Evolutionary conservation across 768 basidiomycete species (phyloP).

Genomic region (Termitomyces sp.): DNA sequence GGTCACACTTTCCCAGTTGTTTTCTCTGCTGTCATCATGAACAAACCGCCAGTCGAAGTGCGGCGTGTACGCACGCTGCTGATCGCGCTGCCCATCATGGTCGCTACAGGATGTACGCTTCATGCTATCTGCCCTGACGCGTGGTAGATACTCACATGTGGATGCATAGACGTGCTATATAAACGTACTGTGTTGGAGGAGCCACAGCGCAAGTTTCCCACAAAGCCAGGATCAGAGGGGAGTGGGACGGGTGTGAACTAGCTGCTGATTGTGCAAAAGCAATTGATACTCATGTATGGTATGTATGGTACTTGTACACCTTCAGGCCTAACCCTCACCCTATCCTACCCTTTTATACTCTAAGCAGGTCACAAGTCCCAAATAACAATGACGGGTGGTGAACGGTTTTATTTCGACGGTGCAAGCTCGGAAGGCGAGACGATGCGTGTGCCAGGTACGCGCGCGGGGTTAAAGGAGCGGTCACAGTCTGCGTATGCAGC

Average conservation of each 20-base stretch:
- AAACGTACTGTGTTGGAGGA: not conserved
- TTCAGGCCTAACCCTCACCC: not conserved
- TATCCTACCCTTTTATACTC: not conserved
- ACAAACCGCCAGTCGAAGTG: not conserved
- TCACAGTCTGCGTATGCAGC: conserved; percentile 91
- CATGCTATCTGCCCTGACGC: not conserved
- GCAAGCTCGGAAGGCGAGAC: conserved; percentile 36
- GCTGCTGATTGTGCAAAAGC: not conserved
- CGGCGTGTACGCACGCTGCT: not conserved
- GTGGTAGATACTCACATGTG: not conserved
- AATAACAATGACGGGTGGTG: not conserved
- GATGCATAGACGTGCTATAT: not conserved
- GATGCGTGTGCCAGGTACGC: conserved; percentile 80
- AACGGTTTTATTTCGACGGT: not conserved
- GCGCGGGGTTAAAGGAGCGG: conserved; percentile 86
- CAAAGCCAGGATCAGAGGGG: not conserved
- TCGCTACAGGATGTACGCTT: not conserved
- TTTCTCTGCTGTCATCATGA: not conserved
- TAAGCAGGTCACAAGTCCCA: not conserved
- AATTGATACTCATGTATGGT: not conserved
- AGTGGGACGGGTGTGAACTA: not conserved
- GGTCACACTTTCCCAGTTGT: not conserved
- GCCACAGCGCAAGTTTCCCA: not conserved
- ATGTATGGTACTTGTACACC: not conserved
- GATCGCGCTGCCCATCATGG: not conserved